Percentiles rank a stretch among this genome's conserved stretches.
These are phyloP conservation scores for Phytomonas francai DNA, from an alignment of 208 protist genomes.

Conservation along the genomic window DNA sequence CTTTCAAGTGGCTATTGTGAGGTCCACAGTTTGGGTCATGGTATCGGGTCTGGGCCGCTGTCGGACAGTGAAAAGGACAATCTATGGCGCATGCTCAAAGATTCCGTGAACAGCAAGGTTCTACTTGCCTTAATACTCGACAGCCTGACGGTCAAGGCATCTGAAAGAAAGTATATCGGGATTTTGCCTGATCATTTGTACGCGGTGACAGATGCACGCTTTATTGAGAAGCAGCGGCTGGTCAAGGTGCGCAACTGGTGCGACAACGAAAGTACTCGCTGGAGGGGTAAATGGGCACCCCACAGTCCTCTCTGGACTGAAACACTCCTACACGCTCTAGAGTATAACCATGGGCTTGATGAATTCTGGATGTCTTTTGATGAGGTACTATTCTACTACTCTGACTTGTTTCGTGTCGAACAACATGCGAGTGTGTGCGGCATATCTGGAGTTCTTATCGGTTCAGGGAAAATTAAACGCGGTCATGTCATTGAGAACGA, in stretches of 20 bases:
- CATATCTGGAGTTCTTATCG: conserved; percentile 15
- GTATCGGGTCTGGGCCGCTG: conserved; percentile 16
- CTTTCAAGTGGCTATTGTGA: conserved; percentile 47
- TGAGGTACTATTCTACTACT: conserved; percentile 85
- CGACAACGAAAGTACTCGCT: conserved; percentile 24
- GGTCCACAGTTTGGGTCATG: conserved; percentile 21
- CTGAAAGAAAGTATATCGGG: conserved; percentile 40
- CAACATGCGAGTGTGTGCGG: conserved; percentile 15
- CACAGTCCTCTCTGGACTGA: conserved; percentile 43
- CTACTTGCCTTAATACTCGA: conserved; percentile 48
- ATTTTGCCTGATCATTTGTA: conserved; percentile 74
- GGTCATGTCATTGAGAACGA: conserved; percentile 13
- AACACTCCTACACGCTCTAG: conserved; percentile 18
- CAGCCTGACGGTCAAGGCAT: conserved; percentile 21
- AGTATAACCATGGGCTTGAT: conserved; percentile 17
- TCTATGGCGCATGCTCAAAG: conserved; percentile 60
- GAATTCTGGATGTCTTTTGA: conserved; percentile 76
- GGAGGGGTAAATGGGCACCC: conserved; percentile 57
- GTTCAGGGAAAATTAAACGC: conserved; percentile 12
- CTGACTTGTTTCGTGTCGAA: conserved; percentile 35
- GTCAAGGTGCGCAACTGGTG: conserved; percentile 71
- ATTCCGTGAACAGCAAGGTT: conserved; percentile 23
- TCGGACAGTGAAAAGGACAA: conserved; percentile 25
- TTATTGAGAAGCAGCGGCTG: conserved; percentile 62
- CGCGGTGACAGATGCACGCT: conserved; percentile 63